phyloP scores from a whole-genome alignment of 257 asterid genomes.

The Nicotiana obtusifolia region DNA sequence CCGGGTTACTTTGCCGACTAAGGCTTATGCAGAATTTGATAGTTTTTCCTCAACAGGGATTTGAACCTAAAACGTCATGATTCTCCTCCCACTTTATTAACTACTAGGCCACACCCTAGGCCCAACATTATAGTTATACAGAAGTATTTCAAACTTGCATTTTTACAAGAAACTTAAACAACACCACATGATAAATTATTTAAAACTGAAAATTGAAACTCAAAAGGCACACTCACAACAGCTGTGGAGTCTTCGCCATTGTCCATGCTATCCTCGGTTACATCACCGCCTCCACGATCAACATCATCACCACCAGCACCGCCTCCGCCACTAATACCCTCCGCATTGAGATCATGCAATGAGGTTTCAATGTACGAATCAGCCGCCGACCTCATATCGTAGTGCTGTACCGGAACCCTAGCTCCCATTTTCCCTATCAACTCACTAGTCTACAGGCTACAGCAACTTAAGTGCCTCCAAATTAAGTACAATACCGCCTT shows the following conservation, averaged over 20 bases:
- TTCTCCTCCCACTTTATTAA: no score
- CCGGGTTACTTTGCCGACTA: no score
- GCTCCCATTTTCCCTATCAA: slow-evolving; percentile 40
- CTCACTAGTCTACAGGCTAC: background rate
- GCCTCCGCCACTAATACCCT: slow-evolving; percentile 18
- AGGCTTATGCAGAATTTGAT: no score
- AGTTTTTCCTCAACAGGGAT: no score
- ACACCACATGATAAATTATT: background rate
- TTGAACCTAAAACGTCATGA: no score
- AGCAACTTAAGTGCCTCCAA: background rate
- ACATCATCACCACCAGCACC: slow-evolving; percentile 34
- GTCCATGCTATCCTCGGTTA: slow-evolving; percentile 49
- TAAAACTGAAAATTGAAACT: background rate
- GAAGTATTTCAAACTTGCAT: background rate
- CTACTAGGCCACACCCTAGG: no score
- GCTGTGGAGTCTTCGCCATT: slow-evolving; percentile 68
- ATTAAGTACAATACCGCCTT: no score
- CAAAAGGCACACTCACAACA: slow-evolving; percentile 34
- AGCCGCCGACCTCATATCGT: slow-evolving; percentile 58
- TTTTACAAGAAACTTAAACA: background rate
- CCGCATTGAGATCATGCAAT: slow-evolving; percentile 77
- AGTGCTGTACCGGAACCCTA: slow-evolving; percentile 80
- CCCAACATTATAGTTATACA: no score
- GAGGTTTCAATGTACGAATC: slow-evolving; percentile 70
- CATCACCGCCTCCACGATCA: slow-evolving; percentile 48